phyloP scores from a whole-genome alignment of 2,329 filamentous ascomycete genomes.

The Cordyceps militaris region DNA sequence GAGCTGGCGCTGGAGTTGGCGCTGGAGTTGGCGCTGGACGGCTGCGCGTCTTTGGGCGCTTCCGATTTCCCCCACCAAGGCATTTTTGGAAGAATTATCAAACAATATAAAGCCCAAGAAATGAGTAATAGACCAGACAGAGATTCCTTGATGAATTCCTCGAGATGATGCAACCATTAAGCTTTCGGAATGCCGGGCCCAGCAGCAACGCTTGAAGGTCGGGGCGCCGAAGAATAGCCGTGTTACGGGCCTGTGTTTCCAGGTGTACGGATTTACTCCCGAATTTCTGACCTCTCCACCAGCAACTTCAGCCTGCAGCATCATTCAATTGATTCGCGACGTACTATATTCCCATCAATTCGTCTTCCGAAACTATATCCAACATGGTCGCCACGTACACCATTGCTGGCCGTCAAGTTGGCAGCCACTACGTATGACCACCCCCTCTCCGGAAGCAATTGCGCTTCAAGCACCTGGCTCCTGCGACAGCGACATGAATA shows the following conservation, averaged over 20 bases:
- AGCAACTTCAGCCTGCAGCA: conserved; percentile 10
- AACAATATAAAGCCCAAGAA: background rate
- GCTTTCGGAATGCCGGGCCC: background rate
- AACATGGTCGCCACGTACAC: conserved; percentile 41
- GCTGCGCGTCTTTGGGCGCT: conserved; percentile 22
- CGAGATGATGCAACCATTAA: background rate
- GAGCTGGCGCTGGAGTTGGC: conserved; percentile 11
- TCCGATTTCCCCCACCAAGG: conserved; percentile 38
- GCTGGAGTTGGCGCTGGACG: conserved; percentile 14
- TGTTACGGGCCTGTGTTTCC: conserved; percentile 25
- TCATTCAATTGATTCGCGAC: conserved; percentile 14
- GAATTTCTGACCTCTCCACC: conserved; percentile 13
- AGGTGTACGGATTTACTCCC: conserved; percentile 24
- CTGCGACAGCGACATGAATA: conserved; percentile 16
- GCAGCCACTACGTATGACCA: conserved; percentile 50
- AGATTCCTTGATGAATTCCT: background rate
- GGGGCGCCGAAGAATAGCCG: conserved; percentile 11
- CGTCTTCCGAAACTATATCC: conserved; percentile 11
- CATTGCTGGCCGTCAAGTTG: conserved; percentile 52
- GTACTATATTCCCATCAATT: conserved; percentile 23
- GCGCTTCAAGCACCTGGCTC: background rate
- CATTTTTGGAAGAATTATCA: conserved; percentile 20
- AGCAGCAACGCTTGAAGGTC: background rate
- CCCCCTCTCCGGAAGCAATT: conserved; percentile 10
- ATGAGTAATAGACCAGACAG: background rate